Conservation (phyloP, 176 grass and related monocot genomes). For the Zea mays region Zm-B73-REFERENCE-NAM-5.0 NC_050096.1:162312001-162312500, state of each 20-base stretch:
- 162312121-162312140: constrained; percentile 68
- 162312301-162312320: constrained; percentile 41
- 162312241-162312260: background rate
- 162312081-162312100: constrained; percentile 85
- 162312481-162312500: constrained; percentile 5
- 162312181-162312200: constrained; percentile 41
- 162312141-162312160: constrained; percentile 54
- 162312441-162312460: constrained; percentile 28
- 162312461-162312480: constrained; percentile 3
- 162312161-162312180: constrained; percentile 40
- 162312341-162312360: constrained; percentile 32
- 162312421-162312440: background rate
- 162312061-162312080: constrained; percentile 73
- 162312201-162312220: constrained; percentile 35
- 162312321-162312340: constrained; percentile 35
- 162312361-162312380: constrained; percentile 53
- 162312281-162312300: background rate
- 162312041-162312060: constrained; percentile 70
- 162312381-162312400: constrained; percentile 43
- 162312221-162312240: background rate
- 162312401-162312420: background rate
- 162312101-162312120: constrained; percentile 50
- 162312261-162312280: constrained; percentile 27
- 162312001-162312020: background rate
- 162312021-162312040: constrained; percentile 32